A percentile compares a stretch with the other conserved stretches of the same genome.
phyloP scores from a whole-genome alignment of 768 basidiomycete species.

The Kwoniella sp. region DNA sequence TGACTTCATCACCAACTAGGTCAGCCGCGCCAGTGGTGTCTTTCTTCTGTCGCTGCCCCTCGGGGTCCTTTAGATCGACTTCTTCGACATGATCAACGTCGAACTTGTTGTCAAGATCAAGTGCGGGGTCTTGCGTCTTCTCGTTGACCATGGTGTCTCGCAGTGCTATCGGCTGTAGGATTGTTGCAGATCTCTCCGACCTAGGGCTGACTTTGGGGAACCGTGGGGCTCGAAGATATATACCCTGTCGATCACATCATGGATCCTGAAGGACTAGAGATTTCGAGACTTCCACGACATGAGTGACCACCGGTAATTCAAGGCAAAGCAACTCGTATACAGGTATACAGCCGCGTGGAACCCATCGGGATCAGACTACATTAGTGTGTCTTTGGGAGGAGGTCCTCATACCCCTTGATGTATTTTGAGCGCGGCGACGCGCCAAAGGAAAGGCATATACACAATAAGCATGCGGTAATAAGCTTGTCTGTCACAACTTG shows the following conservation, averaged over 20 bases:
- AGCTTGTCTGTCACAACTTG: not conserved
- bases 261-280: too few species aligned
- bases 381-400: too few species aligned
- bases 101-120: not conserved
- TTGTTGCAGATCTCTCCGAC: too few species aligned
- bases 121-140: not conserved
- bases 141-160: not conserved
- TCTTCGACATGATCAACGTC: constrained; percentile 7
- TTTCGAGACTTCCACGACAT: too few species aligned
- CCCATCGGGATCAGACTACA: not conserved
- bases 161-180: not conserved
- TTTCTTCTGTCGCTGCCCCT: not conserved
- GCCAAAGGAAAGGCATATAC: too few species aligned
- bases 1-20: constrained; percentile 1
- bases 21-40: not conserved
- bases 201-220: not conserved
- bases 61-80: constrained; percentile 2
- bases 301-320: not conserved
- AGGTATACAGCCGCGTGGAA: not conserved
- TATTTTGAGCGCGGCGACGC: too few species aligned
- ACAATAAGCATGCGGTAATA: not conserved
- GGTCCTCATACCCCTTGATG: too few species aligned
- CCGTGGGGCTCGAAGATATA: not conserved
- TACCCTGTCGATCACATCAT: not conserved
- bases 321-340: not conserved